Conservation (phyloP, 345 rosid species). For the Sisymbrium irio region DNA sequence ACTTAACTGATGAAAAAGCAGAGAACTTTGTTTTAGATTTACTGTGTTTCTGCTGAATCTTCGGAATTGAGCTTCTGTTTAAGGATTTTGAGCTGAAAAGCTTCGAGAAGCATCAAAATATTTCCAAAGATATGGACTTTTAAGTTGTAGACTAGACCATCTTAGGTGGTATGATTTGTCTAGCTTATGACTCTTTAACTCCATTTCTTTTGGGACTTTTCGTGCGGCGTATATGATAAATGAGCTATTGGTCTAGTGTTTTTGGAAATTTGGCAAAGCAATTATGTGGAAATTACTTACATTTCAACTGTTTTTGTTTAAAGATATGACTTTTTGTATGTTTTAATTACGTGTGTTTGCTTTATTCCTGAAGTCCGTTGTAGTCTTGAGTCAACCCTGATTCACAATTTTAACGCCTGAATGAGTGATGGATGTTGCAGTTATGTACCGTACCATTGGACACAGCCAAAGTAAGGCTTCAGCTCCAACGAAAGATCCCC, state of each 20-base stretch:
- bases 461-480: constrained; percentile 96
- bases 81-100: background rate
- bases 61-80: background rate
- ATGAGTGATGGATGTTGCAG: constrained; percentile 42
- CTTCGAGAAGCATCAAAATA: no score
- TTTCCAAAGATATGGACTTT: background rate
- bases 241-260: background rate
- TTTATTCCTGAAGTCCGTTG: background rate
- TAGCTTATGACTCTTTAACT: no score
- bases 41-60: background rate
- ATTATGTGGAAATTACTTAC: background rate
- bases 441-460: constrained; percentile 87
- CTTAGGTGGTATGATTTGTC: background rate
- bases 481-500: constrained; percentile 70
- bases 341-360: background rate
- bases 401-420: background rate
- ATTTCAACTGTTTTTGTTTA: background rate
- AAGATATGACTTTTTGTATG: background rate
- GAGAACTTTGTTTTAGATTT: background rate
- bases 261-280: background rate
- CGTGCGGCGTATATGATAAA: no score
- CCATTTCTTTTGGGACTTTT: no score
- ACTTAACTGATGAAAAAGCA: background rate
- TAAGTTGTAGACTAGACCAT: background rate
- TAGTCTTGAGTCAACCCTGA: background rate